Conservation (phyloP, 345 rosid genomes). For the Bruguiera gymnorhiza region DNA sequence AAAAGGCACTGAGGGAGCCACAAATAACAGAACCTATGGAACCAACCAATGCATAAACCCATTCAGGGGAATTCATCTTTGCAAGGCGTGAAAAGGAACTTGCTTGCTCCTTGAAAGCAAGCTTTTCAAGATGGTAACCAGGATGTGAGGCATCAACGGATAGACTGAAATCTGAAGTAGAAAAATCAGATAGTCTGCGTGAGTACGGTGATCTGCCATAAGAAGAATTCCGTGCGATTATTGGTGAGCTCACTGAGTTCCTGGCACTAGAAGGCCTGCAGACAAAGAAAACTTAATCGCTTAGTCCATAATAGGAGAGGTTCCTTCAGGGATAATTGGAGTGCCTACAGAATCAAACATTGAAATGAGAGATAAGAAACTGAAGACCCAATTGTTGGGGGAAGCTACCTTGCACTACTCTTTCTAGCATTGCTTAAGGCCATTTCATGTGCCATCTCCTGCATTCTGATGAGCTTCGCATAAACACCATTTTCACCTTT, state of each 20-base stretch:
- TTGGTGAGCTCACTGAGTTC: conserved; percentile 96
- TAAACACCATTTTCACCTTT: conserved; percentile 90
- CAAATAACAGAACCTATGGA: conserved; percentile 87
- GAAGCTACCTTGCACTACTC: conserved; percentile 77
- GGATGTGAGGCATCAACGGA: conserved; percentile 75
- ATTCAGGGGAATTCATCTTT: conserved; percentile 96
- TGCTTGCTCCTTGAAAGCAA: conserved; percentile 93
- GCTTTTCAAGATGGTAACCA: conserved; percentile 72
- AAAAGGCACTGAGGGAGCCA: conserved; percentile 92
- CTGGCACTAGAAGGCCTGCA: conserved; percentile 97
- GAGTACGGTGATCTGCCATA: conserved; percentile 97
- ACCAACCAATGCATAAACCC: conserved; percentile 86
- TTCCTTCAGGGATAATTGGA: no score
- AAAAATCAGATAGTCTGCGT: conserved; percentile 89
- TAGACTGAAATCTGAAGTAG: conserved; percentile 91
- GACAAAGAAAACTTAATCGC: not conserved
- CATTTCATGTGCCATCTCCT: conserved; percentile 90
- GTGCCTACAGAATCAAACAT: no score
- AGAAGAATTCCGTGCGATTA: conserved; percentile 86
- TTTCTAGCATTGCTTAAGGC: conserved; percentile 90
- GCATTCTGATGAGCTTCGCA: conserved; percentile 93
- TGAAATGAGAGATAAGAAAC: no score
- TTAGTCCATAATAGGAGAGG: no score
- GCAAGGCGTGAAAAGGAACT: conserved; percentile 95
- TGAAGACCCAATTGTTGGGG: no score